These are phyloP conservation scores for Kandelia obovata DNA, from an alignment of 345 rosid genomes.

Conservation along the genomic window DNA sequence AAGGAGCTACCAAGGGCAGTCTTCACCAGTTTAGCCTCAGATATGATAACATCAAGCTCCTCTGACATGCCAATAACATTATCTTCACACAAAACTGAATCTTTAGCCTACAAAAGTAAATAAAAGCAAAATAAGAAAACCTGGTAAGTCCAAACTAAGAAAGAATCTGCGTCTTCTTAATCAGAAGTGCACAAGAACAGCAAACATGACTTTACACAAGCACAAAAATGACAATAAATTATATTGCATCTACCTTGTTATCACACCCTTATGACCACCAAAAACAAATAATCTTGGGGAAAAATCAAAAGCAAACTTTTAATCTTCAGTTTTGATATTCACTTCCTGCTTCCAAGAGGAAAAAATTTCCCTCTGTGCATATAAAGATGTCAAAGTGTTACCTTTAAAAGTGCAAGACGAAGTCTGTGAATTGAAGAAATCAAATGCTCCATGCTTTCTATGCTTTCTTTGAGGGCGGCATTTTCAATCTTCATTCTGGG, in stretches of 20 bases:
- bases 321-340: neutral
- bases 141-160: constrained; percentile 1
- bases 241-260: no score
- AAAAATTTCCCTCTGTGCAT: neutral
- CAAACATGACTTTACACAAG: neutral
- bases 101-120: constrained; percentile 52
- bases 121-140: constrained; percentile 1
- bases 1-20: constrained; percentile 86
- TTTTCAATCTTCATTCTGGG: constrained; percentile 83
- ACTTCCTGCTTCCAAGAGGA: neutral
- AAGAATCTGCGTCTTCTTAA: neutral
- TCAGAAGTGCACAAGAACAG: constrained; percentile 5
- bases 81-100: constrained; percentile 35
- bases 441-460: constrained; percentile 78
- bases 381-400: constrained; percentile 15
- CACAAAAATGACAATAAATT: no score
- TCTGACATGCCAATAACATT: constrained; percentile 28
- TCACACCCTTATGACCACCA: no score
- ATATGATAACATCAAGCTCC: constrained; percentile 51
- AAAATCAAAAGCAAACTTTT: no score
- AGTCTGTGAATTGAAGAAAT: constrained; percentile 75
- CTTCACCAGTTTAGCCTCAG: constrained; percentile 76
- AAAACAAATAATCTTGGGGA: no score
- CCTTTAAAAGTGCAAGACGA: constrained; percentile 75
- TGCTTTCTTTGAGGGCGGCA: constrained; percentile 83